phyloP scores from a whole-genome alignment of 2,329 filamentous ascomycete species.

The Claviceps arundinis region DNA sequence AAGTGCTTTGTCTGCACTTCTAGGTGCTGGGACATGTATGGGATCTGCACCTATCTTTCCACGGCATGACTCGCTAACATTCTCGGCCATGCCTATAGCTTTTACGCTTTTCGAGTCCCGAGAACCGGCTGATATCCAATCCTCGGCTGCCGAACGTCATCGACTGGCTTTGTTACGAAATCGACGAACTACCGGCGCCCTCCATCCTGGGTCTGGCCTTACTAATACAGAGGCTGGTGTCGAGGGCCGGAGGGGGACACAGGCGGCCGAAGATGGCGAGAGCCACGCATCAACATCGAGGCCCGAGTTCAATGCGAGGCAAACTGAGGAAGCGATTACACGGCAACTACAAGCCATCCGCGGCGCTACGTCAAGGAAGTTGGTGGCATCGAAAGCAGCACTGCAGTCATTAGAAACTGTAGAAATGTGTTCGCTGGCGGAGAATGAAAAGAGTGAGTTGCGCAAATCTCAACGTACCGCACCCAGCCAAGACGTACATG shows the following conservation, averaged over 20 bases:
- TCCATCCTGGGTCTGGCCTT: constrained; percentile 13
- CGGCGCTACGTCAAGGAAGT: constrained; percentile 28
- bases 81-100: neutral
- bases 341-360: constrained; percentile 33
- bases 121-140: constrained; percentile 4
- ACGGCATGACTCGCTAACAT: neutral
- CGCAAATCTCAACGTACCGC: neutral
- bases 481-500: neutral
- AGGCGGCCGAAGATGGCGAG: constrained; percentile 1
- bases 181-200: constrained; percentile 13
- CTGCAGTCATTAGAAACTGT: constrained; percentile 34
- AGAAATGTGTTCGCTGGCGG: constrained; percentile 28
- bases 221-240: constrained; percentile 11
- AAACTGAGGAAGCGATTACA: constrained; percentile 20
- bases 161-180: constrained; percentile 15
- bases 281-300: neutral
- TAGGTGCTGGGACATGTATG: neutral
- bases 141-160: constrained; percentile 12
- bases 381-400: constrained; percentile 34
- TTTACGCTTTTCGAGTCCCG: neutral
- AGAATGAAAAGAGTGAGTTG: constrained; percentile 34
- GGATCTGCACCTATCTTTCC: neutral
- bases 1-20: no score
- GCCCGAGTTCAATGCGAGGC: constrained; percentile 3
- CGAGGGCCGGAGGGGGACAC: neutral